Evolutionary conservation across 1,284 basidiomycete genomes (phyloP), one percentile per base, ranked within the genome.

Genomic region (Kalmanozyma brasiliensis): DNA sequence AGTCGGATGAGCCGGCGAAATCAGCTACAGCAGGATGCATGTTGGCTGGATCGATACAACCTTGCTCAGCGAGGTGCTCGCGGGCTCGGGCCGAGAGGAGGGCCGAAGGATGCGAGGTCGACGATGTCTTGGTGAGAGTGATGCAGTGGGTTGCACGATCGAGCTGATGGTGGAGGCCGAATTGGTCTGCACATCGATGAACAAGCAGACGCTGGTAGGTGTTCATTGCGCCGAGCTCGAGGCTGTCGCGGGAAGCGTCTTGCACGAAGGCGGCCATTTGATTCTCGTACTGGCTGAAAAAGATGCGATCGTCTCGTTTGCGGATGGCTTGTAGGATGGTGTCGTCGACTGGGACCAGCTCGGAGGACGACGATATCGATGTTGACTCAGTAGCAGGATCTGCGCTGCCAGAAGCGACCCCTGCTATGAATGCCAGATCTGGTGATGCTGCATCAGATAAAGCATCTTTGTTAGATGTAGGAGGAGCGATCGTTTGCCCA

Each of bases 141-240:
- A 77, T 64, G 55, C 44, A 48, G 30, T 74, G 72, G 8, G 73
- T 72, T 26, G 49, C 48, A 2, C 63, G 61, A 26, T 77, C 66
- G 49, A 77, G 46, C 20, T 55, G 45, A 33, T 72, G 73, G 3
- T 49, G 34, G 11, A 77, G 52, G 5, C 47, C 33, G 52, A 72
- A 77, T 24, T 73, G 72, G 36, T 74, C 73, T 14, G 75, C 75
- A 23, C 69, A 71, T 13, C 63, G 51, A 44, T 75, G 73, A 6
- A 70, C 45, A 29, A 77, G 65, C 4, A 77, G 56, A 1, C 75
- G 65, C 51, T 77, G 75, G 24, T 74, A 77, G 13, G 75, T 43
- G 44, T 77, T 77, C 75, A 77, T 77, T 3, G 72, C 45, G 14
- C 70, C 70, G 9, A 77, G 62, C n/a, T 73, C 66, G 51, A 64